phyloP scores from a whole-genome alignment of 2,329 filamentous ascomycete species.

The Fusarium redolens region DNA sequence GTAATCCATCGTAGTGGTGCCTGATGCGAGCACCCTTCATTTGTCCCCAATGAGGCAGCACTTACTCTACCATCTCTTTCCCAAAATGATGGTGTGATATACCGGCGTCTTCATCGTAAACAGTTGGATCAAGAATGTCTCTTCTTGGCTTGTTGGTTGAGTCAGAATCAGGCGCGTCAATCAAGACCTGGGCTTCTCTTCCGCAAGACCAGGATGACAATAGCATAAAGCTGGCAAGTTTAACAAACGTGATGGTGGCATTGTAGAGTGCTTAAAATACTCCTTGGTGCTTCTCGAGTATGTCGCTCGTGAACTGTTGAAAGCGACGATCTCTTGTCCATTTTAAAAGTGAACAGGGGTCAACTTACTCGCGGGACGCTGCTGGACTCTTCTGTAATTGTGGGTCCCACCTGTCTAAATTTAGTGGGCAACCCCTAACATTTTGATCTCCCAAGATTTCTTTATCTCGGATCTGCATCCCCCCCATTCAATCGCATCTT shows the following conservation, averaged over 20 bases:
- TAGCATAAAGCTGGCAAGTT: neutral
- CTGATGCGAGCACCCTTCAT: neutral
- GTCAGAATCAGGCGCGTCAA: neutral
- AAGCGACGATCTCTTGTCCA: neutral
- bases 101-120: neutral
- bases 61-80: neutral
- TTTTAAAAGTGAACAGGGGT: neutral
- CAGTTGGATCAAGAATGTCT: neutral
- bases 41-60: neutral
- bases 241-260: neutral
- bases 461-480: slow-evolving; percentile 15
- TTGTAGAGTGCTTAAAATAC: neutral
- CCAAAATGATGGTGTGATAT: neutral
- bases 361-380: neutral
- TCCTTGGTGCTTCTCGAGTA: no score
- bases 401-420: neutral
- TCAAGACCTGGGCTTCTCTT: neutral
- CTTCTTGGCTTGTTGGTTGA: neutral
- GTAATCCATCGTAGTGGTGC: neutral
- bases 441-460: slow-evolving; percentile 34
- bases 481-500: slow-evolving; percentile 3
- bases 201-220: neutral
- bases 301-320: no score
- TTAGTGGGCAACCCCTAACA: slow-evolving; percentile 25
- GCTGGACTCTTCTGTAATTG: neutral